These are phyloP conservation scores for Aspergillus coremiiformis DNA, from an alignment of 495 filamentous ascomycete genomes.

Conservation along the genomic window DNA sequence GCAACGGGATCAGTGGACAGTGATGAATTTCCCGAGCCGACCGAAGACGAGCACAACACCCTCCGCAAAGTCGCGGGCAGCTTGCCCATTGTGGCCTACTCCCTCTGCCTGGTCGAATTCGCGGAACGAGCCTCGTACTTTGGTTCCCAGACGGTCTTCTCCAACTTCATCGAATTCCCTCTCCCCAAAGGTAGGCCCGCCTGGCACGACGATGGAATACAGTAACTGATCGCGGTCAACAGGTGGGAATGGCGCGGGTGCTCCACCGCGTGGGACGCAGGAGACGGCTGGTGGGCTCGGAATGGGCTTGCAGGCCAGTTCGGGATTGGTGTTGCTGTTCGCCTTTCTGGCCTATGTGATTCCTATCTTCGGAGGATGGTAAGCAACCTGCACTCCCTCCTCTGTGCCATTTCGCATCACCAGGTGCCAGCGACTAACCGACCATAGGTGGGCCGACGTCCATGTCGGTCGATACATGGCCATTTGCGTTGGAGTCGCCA, in stretches of 20 bases:
- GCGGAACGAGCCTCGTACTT: conserved; percentile 55
- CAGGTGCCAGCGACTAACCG: neutral
- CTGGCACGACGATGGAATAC: neutral
- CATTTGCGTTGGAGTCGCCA: conserved; percentile 53
- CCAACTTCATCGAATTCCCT: conserved; percentile 51
- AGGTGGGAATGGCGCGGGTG: conserved; percentile 57
- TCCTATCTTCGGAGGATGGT: conserved; percentile 52
- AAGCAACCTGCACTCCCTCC: neutral
- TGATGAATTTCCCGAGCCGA: conserved; percentile 44
- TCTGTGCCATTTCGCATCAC: neutral
- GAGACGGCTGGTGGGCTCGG: conserved; percentile 52
- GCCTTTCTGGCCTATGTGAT: conserved; percentile 52
- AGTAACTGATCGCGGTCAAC: neutral
- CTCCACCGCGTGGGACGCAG: conserved; percentile 46
- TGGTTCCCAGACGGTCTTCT: conserved; percentile 48
- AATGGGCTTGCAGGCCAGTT: conserved; percentile 50
- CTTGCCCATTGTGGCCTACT: conserved; percentile 40
- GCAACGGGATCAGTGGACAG: neutral
- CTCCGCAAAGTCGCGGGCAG: conserved; percentile 51
- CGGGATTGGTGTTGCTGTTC: conserved; percentile 54
- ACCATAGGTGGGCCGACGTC: conserved; percentile 41
- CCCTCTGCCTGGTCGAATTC: conserved; percentile 53
- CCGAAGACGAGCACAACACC: conserved; percentile 47
- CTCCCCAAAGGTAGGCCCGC: conserved; percentile 32
- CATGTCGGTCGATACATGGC: conserved; percentile 45